phyloP scores from a whole-genome alignment of 2,329 filamentous ascomycete genomes.

The Fusarium sp. region DNA sequence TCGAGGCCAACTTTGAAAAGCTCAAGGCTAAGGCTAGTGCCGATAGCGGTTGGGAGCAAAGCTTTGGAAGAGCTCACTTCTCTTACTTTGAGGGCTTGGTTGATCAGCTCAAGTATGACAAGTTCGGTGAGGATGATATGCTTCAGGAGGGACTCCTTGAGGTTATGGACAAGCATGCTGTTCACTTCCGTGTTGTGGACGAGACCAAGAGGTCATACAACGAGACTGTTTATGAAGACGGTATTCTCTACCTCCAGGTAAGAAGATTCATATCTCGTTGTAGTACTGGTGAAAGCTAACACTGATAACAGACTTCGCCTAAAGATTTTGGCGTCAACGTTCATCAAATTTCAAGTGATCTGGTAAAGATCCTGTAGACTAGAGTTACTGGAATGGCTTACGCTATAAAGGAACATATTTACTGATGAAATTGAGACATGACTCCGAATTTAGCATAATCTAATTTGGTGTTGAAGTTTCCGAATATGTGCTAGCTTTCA shows the following conservation, averaged over 20 bases:
- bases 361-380: constrained; percentile 53
- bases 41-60: constrained; percentile 57
- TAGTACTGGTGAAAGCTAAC: constrained; percentile 6
- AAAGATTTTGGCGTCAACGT: constrained; percentile 55
- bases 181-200: constrained; percentile 62
- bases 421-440: background rate
- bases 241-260: constrained; percentile 64
- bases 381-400: background rate
- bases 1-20: constrained; percentile 58
- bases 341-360: constrained; percentile 50
- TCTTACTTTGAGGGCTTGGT: constrained; percentile 61
- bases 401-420: background rate
- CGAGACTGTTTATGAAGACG: constrained; percentile 62
- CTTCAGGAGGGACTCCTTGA: constrained; percentile 63
- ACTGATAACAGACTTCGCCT: constrained; percentile 48
- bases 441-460: background rate
- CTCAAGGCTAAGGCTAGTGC: constrained; percentile 51
- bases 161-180: constrained; percentile 56
- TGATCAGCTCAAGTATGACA: constrained; percentile 56
- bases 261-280: constrained; percentile 6
- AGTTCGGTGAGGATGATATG: constrained; percentile 63
- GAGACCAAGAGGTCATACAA: constrained; percentile 56
- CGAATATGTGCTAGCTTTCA: background rate
- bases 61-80: constrained; percentile 56
- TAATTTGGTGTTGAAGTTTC: background rate